Conservation (phyloP, 1,284 basidiomycete genomes). For the Pascua guehoae region DNA sequence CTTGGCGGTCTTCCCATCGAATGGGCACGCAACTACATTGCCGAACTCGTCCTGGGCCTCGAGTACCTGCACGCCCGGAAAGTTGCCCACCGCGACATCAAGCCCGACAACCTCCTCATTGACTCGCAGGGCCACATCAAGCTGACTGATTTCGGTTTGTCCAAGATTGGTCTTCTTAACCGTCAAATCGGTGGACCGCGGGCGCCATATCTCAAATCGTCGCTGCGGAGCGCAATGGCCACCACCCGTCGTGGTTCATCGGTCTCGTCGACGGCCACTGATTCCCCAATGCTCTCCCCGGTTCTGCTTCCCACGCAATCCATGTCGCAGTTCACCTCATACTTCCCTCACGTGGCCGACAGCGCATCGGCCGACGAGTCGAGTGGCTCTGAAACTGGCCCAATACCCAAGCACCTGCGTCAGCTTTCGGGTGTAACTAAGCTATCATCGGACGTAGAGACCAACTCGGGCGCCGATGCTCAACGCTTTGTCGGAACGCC, state of each 20-base stretch:
- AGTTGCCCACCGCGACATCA: constrained; percentile 96
- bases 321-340: constrained; percentile 62
- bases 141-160: constrained; percentile 95
- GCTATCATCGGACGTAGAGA: constrained; percentile 54
- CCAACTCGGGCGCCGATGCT: constrained; percentile 55
- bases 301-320: constrained; percentile 47
- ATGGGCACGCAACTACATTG: constrained; percentile 94
- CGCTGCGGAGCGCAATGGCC: constrained; percentile 47
- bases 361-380: constrained; percentile 65
- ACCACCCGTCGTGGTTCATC: constrained; percentile 53
- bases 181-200: constrained; percentile 78
- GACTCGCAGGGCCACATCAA: constrained; percentile 95
- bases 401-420: constrained; percentile 71
- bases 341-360: constrained; percentile 56
- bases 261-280: constrained; percentile 59
- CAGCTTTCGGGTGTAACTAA: constrained; percentile 52
- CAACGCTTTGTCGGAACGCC: constrained; percentile 95
- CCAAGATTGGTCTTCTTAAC: constrained; percentile 92
- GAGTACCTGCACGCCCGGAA: constrained; percentile 92
- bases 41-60: constrained; percentile 89
- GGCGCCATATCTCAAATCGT: constrained; percentile 54
- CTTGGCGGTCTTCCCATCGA: constrained; percentile 91
- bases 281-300: constrained; percentile 49
- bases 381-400: constrained; percentile 76
- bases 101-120: constrained; percentile 96